Percentiles rank a stretch among this genome's conserved stretches.
Evolutionary conservation across 108 stramenopile species (phyloP).

Genomic region (Skeletonema menzelii): DNA sequence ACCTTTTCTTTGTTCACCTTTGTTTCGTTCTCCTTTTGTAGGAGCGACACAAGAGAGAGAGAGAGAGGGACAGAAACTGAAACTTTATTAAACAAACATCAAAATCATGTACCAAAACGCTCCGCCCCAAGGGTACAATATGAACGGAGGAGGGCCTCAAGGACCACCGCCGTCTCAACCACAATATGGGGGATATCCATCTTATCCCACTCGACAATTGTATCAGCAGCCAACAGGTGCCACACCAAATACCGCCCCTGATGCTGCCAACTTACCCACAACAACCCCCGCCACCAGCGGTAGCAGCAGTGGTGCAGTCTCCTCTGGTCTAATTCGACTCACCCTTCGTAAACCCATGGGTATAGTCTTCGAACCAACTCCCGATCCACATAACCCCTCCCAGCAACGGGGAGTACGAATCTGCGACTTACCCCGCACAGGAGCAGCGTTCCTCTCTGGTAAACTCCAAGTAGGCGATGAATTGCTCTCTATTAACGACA

Average conservation of each 20-base stretch:
- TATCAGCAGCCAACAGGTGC: neutral
- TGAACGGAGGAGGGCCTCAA: neutral
- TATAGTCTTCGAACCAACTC: constrained; percentile 89
- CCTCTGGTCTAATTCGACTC: constrained; percentile 65
- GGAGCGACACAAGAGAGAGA: neutral
- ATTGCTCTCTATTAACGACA: constrained; percentile 82
- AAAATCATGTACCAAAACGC: neutral
- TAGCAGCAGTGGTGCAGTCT: neutral
- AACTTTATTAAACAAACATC: neutral
- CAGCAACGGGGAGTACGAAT: constrained; percentile 77
- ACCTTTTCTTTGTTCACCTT: neutral
- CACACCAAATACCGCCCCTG: neutral
- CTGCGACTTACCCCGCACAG: constrained; percentile 85
- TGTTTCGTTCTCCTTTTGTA: neutral
- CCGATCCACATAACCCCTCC: constrained; percentile 71
- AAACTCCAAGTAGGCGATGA: constrained; percentile 86
- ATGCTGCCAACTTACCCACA: neutral
- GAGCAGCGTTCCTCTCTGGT: constrained; percentile 76
- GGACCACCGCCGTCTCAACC: neutral
- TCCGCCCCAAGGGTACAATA: neutral
- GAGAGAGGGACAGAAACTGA: neutral
- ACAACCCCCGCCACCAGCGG: neutral
- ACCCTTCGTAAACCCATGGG: constrained; percentile 88
- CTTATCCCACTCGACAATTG: neutral
- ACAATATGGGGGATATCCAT: neutral